Evolutionary conservation across 1,284 basidiomycete genomes (phyloP), one percentile per base, ranked within the genome.

Genomic region (Phylloboletellus chloephorus): DNA sequence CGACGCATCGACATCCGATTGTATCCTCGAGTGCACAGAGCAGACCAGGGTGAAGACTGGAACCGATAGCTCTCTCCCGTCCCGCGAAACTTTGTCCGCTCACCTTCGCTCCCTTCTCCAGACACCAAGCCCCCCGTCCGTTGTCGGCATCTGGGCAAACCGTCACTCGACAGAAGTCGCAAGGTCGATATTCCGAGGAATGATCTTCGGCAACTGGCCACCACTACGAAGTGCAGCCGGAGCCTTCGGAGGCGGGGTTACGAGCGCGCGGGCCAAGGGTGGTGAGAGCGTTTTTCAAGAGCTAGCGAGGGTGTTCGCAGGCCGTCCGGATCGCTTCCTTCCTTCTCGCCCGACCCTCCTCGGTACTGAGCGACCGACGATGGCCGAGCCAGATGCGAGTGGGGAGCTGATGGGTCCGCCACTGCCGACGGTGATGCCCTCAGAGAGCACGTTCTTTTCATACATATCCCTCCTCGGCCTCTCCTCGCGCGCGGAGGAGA

Each of bases 401-500:
- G 24, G 37, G 13, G 45, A 44, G 17, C 44, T 3, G 4, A 5
- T 57, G 7, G 58, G 52, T 2, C 47, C 54, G 0, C 39, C 57
- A 2, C 45, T 63, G 1, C 61, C 51, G 52, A 59, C 69, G 65
- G 63, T 85, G 30, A 47, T 72, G 13, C 79, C 79, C 0, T 67
- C 67, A 30, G 66, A 69, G 31, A 52, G 51, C 13, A 70, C 73
- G 10, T 88, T 80, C 56, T 67, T 75, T 19, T 57, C 78, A 7
- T 85, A 87, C 54, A 70, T 92, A 33, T 58, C 70, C 22, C 67
- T 92, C 1, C 71, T 88, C 9, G 78, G 77, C 0, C 60, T 74
- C 4, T 69, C 72, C 10, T 57, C 50, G 2, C 68, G 68, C 1
- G 66, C 73, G 3, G 57, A 64, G 0, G 79, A 86, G 55, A 80